Evolutionary conservation across 768 basidiomycete species (phyloP).

Genomic region (Boletus subparvulus): DNA sequence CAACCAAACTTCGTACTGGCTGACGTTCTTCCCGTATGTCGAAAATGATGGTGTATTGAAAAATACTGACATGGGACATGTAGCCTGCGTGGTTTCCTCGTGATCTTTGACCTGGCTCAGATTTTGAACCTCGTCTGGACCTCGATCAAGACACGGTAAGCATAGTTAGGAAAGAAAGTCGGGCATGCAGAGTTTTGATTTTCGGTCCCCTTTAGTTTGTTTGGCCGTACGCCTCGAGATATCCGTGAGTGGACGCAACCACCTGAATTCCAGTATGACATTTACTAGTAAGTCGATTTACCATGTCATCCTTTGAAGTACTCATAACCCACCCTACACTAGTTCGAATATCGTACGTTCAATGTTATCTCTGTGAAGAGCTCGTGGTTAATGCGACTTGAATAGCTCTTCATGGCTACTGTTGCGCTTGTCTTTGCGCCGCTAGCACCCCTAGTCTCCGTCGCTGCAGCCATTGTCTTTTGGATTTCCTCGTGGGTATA

Average conservation of each 20-base stretch:
- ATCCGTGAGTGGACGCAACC: slow-evolving; percentile 90
- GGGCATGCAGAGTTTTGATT: slow-evolving; percentile 1
- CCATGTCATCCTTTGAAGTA: neutral
- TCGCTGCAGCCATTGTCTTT: slow-evolving; percentile 82
- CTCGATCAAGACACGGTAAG: slow-evolving; percentile 79
- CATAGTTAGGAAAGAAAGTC: neutral
- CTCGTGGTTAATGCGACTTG: slow-evolving; percentile 6
- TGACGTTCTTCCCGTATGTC: slow-evolving; percentile 91
- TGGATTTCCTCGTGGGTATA: slow-evolving; percentile 87
- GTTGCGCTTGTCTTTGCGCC: slow-evolving; percentile 94
- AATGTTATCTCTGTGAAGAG: neutral
- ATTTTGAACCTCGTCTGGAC: slow-evolving; percentile 86
- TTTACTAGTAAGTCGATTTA: slow-evolving; percentile 65
- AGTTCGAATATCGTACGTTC: slow-evolving; percentile 58
- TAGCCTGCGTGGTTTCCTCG: slow-evolving; percentile 91
- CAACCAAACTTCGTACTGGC: slow-evolving; percentile 87
- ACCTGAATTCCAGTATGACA: slow-evolving; percentile 82
- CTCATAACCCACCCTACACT: slow-evolving; percentile 6
- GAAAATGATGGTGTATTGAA: neutral
- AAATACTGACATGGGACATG: slow-evolving; percentile 6
- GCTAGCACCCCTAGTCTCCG: slow-evolving; percentile 83
- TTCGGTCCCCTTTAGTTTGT: slow-evolving; percentile 44
- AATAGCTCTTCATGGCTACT: slow-evolving; percentile 83
- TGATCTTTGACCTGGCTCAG: slow-evolving; percentile 93
- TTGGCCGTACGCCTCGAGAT: slow-evolving; percentile 88